Evolutionary conservation across 176 grass and related monocot species (phyloP).

Genomic region (Thinopyrum elongatum): DNA sequence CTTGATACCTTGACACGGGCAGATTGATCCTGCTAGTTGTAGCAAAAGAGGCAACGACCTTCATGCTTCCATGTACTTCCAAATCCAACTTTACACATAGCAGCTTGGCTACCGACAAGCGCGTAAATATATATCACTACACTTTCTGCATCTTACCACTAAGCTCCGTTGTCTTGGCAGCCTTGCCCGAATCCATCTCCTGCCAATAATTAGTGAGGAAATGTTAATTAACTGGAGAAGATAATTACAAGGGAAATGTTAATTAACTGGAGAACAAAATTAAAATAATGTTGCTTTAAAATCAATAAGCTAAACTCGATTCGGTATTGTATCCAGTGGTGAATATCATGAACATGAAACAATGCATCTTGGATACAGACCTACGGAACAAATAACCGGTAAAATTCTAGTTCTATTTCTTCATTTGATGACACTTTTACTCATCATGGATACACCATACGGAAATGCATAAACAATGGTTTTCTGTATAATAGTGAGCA

Average conservation of each 20-base stretch:
- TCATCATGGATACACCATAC: background rate
- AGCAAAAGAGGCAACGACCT: constrained; percentile 9
- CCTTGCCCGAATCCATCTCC: constrained; percentile 22
- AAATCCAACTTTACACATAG: constrained; percentile 7
- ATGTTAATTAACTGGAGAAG: background rate
- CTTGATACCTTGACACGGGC: background rate
- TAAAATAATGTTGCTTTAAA: background rate
- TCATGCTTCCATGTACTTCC: background rate
- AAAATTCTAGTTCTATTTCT: background rate
- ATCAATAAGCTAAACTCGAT: background rate
- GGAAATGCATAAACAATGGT: background rate
- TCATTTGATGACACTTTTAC: background rate
- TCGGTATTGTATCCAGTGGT: background rate
- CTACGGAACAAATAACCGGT: background rate
- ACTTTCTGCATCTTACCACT: constrained; percentile 14
- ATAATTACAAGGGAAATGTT: background rate
- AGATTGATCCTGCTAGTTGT: constrained; percentile 1
- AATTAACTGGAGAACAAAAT: background rate
- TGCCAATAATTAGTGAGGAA: background rate
- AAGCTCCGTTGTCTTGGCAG: background rate
- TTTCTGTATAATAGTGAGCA: background rate
- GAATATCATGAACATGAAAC: background rate
- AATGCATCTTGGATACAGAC: background rate
- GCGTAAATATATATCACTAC: constrained; percentile 5
- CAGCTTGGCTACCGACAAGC: background rate